A percentile compares a stretch with the other conserved stretches of the same genome.
phyloP scores from a whole-genome alignment of 371 early-diverging fungal species.

The Mucor circinelloides region DNA sequence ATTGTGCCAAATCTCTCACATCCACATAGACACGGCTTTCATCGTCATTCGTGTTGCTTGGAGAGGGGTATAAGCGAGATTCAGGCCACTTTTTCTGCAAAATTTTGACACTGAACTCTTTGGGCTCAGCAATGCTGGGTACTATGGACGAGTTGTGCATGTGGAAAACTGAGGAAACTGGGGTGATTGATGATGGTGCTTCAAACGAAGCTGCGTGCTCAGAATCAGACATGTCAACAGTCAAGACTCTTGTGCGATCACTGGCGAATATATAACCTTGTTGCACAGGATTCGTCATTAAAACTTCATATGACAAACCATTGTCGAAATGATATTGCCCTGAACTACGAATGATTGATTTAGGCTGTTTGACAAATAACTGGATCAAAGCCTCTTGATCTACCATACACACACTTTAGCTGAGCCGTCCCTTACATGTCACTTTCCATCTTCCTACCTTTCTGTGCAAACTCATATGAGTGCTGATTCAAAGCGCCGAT shows the following conservation, averaged over 20 bases:
- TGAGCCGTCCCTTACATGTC: not conserved
- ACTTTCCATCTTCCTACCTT: slow-evolving; percentile 37
- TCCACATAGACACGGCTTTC: slow-evolving; percentile 60
- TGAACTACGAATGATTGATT: slow-evolving; percentile 53
- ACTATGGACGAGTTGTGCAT: slow-evolving; percentile 24
- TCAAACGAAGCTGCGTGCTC: not conserved
- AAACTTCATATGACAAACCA: slow-evolving; percentile 32
- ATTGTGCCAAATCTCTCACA: slow-evolving; percentile 60
- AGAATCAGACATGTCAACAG: slow-evolving; percentile 41
- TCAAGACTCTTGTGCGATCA: slow-evolving; percentile 36
- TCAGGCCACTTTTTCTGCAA: slow-evolving; percentile 52
- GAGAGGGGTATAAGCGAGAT: slow-evolving; percentile 54
- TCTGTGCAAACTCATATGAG: slow-evolving; percentile 57
- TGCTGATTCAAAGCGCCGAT: slow-evolving; percentile 60
- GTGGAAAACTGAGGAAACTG: slow-evolving; percentile 21
- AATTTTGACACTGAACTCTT: slow-evolving; percentile 37
- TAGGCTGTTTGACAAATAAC: slow-evolving; percentile 30
- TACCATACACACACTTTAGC: not conserved
- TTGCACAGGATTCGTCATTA: slow-evolving; percentile 70
- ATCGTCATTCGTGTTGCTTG: slow-evolving; percentile 56
- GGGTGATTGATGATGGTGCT: slow-evolving; percentile 3
- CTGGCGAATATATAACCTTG: slow-evolving; percentile 60
- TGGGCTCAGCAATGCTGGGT: slow-evolving; percentile 30
- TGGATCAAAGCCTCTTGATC: slow-evolving; percentile 23
- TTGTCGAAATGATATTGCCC: slow-evolving; percentile 29